Base-by-base conservation (phyloP, 345 rosid genomes). In the Euphorbia peplus region DNA sequence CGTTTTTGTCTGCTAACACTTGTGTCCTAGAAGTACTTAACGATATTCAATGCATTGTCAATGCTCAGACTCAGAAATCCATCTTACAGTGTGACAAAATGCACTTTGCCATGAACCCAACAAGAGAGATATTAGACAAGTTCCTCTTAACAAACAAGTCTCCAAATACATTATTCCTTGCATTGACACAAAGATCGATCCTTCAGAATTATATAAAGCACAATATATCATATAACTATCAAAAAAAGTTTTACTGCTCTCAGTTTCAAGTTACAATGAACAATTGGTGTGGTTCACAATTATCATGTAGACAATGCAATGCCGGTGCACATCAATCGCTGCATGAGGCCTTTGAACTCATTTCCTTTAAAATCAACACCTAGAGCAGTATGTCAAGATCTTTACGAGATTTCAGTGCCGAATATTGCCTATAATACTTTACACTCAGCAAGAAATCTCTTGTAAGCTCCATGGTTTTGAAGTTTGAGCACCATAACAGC, bases 251-350 rank as follows among this genome's bases (percentile, higher is more conserved):
- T n/a, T 32, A 57, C 64, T 64, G 62, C n/a, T n/a, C 75, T 64
- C 5, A 70, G 75, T 54, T 67, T 71, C 46, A 72, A 28, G 22
- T 72, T 64, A 44, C 77, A 60, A 29, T 74, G 77, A 39, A 67
- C 15, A 12, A 67, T 24, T 7, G 58, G 18, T 15, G n/a, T n/a
- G 35, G n/a, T 0, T 67, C 21, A 16, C 70, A 32, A 29, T 54
- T 48, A 24, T 39, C 8, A 25, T 67, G 69, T 7, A 48, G 52
- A 48, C 18, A 48, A 48, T 16, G 21, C 5, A 52, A 32, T 15
- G 56, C 69, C 30, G 15, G n/a, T 3, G 46, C 48, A 51, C 58
- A 61, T 61, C 65, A 39, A 61, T 39, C 21, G 51, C 66, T n/a
- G 41, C 13, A 24, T 22, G 25, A 18, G 41, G 21, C n/a, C 67